Percentiles rank a stretch among this genome's conserved stretches.
Evolutionary conservation across 768 basidiomycete genomes (phyloP).

Genomic region (Suillus weaverae): DNA sequence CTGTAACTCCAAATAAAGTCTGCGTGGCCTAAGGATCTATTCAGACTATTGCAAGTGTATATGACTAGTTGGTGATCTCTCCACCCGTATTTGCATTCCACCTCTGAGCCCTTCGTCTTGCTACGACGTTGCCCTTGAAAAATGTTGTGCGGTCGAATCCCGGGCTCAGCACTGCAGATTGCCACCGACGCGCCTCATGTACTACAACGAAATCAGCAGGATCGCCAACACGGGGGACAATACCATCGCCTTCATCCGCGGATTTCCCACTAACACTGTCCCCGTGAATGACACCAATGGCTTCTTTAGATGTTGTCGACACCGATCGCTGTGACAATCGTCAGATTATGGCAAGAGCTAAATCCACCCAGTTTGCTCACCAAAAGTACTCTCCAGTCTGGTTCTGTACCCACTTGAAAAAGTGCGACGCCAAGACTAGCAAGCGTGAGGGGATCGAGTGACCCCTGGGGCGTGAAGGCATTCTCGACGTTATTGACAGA

Average conservation of each 20-base stretch:
- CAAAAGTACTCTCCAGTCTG: slow-evolving; percentile 46
- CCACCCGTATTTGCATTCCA: slow-evolving; percentile 14
- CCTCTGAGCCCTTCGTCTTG: slow-evolving; percentile 15
- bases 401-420: slow-evolving; percentile 55
- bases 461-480: slow-evolving; percentile 69
- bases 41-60: background rate
- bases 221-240: slow-evolving; percentile 42
- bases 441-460: slow-evolving; percentile 58
- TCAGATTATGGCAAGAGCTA: background rate
- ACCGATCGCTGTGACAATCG: slow-evolving; percentile 45
- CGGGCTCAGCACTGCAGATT: slow-evolving; percentile 51
- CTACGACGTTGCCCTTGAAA: slow-evolving; percentile 17
- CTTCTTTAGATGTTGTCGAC: slow-evolving; percentile 51
- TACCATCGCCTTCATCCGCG: slow-evolving; percentile 10
- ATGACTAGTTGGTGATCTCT: background rate
- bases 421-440: slow-evolving; percentile 58
- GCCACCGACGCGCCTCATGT: slow-evolving; percentile 45
- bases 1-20: background rate
- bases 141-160: slow-evolving; percentile 26
- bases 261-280: slow-evolving; percentile 20
- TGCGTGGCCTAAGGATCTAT: background rate
- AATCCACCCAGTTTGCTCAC: slow-evolving; percentile 35
- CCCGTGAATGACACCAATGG: slow-evolving; percentile 36
- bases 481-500: slow-evolving; percentile 68
- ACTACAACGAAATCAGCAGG: slow-evolving; percentile 61